Evolutionary conservation across 257 asterid species (phyloP).

Genomic region (Solanum stenotomum): DNA sequence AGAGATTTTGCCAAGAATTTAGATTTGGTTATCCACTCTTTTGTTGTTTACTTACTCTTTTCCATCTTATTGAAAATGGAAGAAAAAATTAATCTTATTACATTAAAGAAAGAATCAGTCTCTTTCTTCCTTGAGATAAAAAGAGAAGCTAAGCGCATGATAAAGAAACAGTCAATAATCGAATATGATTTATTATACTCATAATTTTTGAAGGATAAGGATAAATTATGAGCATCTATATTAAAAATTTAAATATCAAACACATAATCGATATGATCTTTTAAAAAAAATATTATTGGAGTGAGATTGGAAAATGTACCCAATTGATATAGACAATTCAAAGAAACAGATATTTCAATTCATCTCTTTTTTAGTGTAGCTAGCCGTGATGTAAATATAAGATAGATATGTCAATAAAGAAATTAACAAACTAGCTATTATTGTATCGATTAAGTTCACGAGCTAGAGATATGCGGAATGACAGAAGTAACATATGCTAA

Average conservation of each 20-base stretch:
- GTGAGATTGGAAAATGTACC: not conserved
- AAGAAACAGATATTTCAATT: not conserved
- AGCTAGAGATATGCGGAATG: not conserved
- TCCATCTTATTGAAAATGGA: not conserved
- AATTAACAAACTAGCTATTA: not conserved
- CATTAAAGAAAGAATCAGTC: not conserved
- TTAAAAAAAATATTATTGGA: not conserved
- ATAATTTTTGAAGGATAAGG: rapidly evolving
- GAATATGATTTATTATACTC: not conserved
- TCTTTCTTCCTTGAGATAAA: not conserved
- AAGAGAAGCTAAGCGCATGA: not conserved
- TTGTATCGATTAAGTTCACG: not conserved
- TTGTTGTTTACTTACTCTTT: not conserved
- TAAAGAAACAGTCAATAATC: not conserved
- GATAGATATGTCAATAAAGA: not conserved
- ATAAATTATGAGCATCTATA: not conserved
- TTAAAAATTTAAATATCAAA: not conserved
- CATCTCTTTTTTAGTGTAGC: not conserved
- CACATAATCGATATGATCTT: rapidly evolving
- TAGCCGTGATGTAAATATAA: not conserved
- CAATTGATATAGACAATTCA: not conserved
- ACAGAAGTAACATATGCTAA: not conserved
- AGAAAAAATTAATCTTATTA: rapidly evolving
- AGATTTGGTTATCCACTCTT: not conserved
- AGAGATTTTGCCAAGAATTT: not conserved